Base-by-base conservation (phyloP, 2,329 filamentous ascomycete genomes). In the Fusarium cicatricum region DNA sequence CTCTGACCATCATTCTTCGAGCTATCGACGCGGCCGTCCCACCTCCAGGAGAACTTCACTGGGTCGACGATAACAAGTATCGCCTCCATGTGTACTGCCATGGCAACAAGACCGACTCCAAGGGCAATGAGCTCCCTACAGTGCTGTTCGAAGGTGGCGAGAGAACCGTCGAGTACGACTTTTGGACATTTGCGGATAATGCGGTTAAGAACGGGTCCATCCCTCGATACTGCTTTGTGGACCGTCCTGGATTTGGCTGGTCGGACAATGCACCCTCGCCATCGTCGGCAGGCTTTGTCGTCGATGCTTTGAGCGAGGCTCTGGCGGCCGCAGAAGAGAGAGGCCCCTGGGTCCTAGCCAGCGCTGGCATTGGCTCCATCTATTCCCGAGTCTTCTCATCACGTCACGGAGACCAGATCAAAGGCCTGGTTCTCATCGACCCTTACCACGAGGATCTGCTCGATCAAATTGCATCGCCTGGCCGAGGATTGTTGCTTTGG, bases 221-320 rank as follows among this genome's bases (percentile, higher is more conserved):
- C 66, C 80, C 82, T 51, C 87, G 94, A 55, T 98, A 96, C 78
- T 99, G 95, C 81, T 97, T 97, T 75, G 93, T 91, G 72, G 95
- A 99, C 72, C 89, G 95, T 17, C 95, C 95, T 1, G 95, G 95
- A 2, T 84, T 94, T 51, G 94, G 85, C 7, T 97, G 92, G 81
- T 87, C 84, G 40, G 95, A 99, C 75, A 94, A 95, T 50, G 92
- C 94, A 0, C 95, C 95, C 2, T 97, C 93, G 6, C 95, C 95
- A 0, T 88, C 97, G 67, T 96, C 91, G 5, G 94, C 92, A 5
- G 92, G 93, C 37, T 97, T 97, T 85, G 89, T 90, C n/a, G 88
- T 91, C 5, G 92, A 97, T 69, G 91, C 88, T 0, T 80, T 98
- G 21, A 93, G 91, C 37, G 93, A 98, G 77, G 91, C 92, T 3